phyloP scores from a whole-genome alignment of 1,284 basidiomycete genomes.

The Marasmius fiardii region DNA sequence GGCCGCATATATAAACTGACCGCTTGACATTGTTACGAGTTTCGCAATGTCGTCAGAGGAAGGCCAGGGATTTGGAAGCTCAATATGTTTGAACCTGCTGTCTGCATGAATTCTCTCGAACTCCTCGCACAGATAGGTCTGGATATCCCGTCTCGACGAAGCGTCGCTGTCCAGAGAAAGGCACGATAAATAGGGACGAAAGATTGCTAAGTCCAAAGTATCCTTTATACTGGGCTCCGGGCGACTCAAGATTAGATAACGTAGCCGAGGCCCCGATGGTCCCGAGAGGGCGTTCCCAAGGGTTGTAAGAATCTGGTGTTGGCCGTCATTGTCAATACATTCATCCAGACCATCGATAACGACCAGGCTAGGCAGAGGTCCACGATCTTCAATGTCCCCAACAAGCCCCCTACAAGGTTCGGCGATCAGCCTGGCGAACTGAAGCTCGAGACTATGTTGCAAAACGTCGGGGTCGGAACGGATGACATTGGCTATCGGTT shows the following conservation, averaged over 20 bases:
- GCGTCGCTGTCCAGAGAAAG: not conserved
- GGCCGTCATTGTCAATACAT: constrained; percentile 20
- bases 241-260: constrained; percentile 24
- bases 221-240: constrained; percentile 24
- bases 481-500: not conserved
- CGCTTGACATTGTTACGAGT: constrained; percentile 20
- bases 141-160: constrained; percentile 4
- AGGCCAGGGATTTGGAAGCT: constrained; percentile 17
- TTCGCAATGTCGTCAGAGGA: constrained; percentile 14
- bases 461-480: not conserved
- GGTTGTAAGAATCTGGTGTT: constrained; percentile 23
- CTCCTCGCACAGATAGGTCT: not conserved
- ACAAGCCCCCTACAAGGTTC: not conserved
- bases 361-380: constrained; percentile 1
- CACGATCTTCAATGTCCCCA: not conserved
- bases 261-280: constrained; percentile 21
- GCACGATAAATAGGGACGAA: not conserved
- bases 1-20: constrained; percentile 24
- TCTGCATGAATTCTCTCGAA: not conserved
- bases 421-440: constrained; percentile 8
- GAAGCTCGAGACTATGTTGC: not conserved
- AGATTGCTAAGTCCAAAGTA: constrained; percentile 10
- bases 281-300: constrained; percentile 23
- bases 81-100: not conserved
- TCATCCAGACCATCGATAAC: too few species aligned